phyloP scores from a whole-genome alignment of 352 stramenopile genomes.

The Globisporangium mamillatum region DNA sequence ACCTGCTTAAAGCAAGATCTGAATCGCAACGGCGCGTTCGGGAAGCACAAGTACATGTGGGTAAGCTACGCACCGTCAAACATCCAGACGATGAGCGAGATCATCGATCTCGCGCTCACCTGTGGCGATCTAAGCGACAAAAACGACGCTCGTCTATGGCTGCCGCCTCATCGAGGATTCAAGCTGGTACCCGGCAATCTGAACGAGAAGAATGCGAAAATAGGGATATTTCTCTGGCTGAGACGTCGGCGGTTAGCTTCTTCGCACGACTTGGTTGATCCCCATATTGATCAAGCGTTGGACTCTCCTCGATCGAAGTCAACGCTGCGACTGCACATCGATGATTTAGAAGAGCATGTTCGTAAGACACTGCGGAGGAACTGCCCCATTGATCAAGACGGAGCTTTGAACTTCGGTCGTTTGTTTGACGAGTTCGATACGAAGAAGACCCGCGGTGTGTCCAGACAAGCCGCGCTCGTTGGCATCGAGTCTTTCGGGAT shows the following conservation, averaged over 20 bases:
- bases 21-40: conserved; percentile 54
- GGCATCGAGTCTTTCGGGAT: conserved; percentile 71
- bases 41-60: conserved; percentile 80
- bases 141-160: conserved; percentile 59
- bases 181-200: conserved; percentile 68
- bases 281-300: conserved; percentile 29
- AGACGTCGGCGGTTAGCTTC: conserved; percentile 33
- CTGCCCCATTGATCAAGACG: conserved; percentile 76
- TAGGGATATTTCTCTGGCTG: conserved; percentile 69
- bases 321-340: conserved; percentile 49
- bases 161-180: conserved; percentile 70
- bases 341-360: conserved; percentile 69
- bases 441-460: conserved; percentile 56
- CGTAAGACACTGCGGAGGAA: conserved; percentile 63
- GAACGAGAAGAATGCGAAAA: conserved; percentile 56
- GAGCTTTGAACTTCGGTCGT: conserved; percentile 64
- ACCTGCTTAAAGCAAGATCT: conserved; percentile 77
- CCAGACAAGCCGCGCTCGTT: conserved; percentile 39
- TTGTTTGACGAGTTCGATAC: conserved; percentile 77
- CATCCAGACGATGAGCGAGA: conserved; percentile 47
- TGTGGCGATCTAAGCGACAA: conserved; percentile 65
- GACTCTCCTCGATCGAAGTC: conserved; percentile 40
- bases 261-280: conserved; percentile 54
- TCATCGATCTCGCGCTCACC: conserved; percentile 67
- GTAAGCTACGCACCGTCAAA: conserved; percentile 49